phyloP scores from a whole-genome alignment of 2,329 filamentous ascomycete genomes.

The Nigrograna mackinnonii region DNA sequence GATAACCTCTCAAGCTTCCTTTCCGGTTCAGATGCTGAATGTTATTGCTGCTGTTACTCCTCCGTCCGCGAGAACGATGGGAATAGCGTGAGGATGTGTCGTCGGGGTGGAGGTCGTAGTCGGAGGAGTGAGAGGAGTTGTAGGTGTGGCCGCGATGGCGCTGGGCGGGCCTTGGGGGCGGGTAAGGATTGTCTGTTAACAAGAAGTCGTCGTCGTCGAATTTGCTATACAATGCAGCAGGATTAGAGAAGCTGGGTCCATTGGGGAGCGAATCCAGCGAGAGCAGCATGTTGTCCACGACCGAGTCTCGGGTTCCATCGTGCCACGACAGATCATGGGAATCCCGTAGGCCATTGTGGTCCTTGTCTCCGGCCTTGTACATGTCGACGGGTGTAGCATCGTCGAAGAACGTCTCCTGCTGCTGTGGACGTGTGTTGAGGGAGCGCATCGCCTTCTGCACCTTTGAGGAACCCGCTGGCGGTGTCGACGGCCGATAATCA shows the following conservation, averaged over 20 bases:
- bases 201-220: slow-evolving; percentile 45
- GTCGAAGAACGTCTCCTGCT: slow-evolving; percentile 39
- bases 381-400: slow-evolving; percentile 39
- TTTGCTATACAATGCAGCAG: slow-evolving; percentile 36
- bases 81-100: slow-evolving; percentile 46
- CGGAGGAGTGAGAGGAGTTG: slow-evolving; percentile 63
- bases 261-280: slow-evolving; percentile 77
- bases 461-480: slow-evolving; percentile 27
- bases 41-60: slow-evolving; percentile 82
- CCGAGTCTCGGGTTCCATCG: slow-evolving; percentile 80
- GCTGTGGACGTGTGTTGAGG: slow-evolving; percentile 31
- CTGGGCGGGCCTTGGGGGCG: slow-evolving; percentile 27
- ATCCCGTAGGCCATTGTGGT: slow-evolving; percentile 48
- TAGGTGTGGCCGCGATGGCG: slow-evolving; percentile 63
- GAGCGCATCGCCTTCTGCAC: slow-evolving; percentile 25
- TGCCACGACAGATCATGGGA: slow-evolving; percentile 87
- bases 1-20: slow-evolving; percentile 40
- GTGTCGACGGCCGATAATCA: slow-evolving; percentile 30
- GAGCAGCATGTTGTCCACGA: slow-evolving; percentile 93
- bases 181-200: slow-evolving; percentile 35
- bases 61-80: slow-evolving; percentile 57
- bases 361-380: slow-evolving; percentile 12
- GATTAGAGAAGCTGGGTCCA: slow-evolving; percentile 32
- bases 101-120: slow-evolving; percentile 50
- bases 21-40: slow-evolving; percentile 46